Conservation (phyloP, 768 basidiomycete genomes). For the Tulasnella sp. region DNA sequence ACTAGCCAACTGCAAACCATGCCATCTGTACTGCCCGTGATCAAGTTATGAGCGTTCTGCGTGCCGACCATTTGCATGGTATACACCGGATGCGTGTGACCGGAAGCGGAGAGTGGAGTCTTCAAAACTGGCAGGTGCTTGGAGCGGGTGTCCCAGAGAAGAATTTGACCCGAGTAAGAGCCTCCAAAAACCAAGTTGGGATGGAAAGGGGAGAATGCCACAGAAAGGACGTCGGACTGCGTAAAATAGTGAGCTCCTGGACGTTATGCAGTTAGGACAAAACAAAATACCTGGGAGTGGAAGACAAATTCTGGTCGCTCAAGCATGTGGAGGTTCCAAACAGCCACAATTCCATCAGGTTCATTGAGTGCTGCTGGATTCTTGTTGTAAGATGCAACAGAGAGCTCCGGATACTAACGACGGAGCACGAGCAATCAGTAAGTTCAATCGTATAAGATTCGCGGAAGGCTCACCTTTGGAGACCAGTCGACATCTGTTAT, state of each 20-base stretch:
- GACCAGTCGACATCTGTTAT: conserved; percentile 99
- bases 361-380: conserved; percentile 92
- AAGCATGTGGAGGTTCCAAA: conserved; percentile 95
- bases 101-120: conserved; percentile 92
- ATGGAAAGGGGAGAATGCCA: conserved; percentile 97
- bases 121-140: conserved; percentile 96
- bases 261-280: neutral
- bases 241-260: neutral
- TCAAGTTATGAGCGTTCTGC: conserved; percentile 97
- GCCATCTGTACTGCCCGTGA: conserved; percentile 96
- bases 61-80: conserved; percentile 98
- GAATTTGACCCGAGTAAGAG: conserved; percentile 98
- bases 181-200: conserved; percentile 97
- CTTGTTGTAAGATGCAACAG: conserved; percentile 96
- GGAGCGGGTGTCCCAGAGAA: conserved; percentile 97
- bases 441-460: conserved; percentile 12
- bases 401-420: conserved; percentile 88
- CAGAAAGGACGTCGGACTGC: conserved; percentile 96
- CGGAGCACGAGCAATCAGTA: neutral
- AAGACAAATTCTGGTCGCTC: conserved; percentile 98
- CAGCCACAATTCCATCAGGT: conserved; percentile 94
- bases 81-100: conserved; percentile 98
- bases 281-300: conserved; percentile 83
- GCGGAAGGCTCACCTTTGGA: conserved; percentile 66
- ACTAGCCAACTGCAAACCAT: conserved; percentile 96